Evolutionary conservation across 2,329 filamentous ascomycete species (phyloP), one percentile per base, ranked within the genome.

Genomic region (Sodiomyces alkalinus): DNA sequence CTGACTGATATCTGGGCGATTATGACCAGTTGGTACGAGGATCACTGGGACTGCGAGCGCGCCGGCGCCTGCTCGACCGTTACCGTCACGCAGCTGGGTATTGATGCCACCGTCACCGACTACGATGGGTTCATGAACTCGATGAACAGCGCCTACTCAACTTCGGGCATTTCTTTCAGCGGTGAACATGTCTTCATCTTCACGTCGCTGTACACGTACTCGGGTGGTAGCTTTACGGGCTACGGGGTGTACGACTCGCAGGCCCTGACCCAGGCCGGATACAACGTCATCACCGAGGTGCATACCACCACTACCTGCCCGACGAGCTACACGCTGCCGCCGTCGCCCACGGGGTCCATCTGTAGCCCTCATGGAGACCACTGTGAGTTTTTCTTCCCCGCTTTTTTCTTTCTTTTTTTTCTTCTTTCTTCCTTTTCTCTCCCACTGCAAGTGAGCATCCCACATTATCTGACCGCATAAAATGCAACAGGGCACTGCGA

Each of bases 41-140:
- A 32, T 23, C 27, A 40, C 23, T 28, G 26, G 29, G 40, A 45
- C 32, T 42, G 43, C n/a, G n/a, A n/a, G n/a, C n/a, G n/a, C n/a
- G 33, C 32, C 7, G 40, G 33, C 33, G 39, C 25, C 35, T 42
- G 43, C 20, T 27, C 43, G 19, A 44, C 40, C 2, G 38, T 39
- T 21, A 25, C 35, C 5, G 43, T 38, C 19, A 40, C 42, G 3
- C 33, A 36, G 7, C 45, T 37, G 19, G 44, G 42, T 11, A 23
- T 41, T 15, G 34, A 38, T 11, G 34, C 33, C 13, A 40, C 38
- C 8, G 28, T 41, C 31, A 33, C 33, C 13, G 33, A 42, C 31
- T 35, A 33, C 21, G 26, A 28, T 7, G 29, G 26, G 19, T 42
- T 37, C 26, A 30, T 34, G 16, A 25, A 22, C 18, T 42, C 40